Evolutionary conservation across 306 rosid genomes (phyloP), one percentile per base, ranked within the genome.

Genomic region (Carpinus fangiana): DNA sequence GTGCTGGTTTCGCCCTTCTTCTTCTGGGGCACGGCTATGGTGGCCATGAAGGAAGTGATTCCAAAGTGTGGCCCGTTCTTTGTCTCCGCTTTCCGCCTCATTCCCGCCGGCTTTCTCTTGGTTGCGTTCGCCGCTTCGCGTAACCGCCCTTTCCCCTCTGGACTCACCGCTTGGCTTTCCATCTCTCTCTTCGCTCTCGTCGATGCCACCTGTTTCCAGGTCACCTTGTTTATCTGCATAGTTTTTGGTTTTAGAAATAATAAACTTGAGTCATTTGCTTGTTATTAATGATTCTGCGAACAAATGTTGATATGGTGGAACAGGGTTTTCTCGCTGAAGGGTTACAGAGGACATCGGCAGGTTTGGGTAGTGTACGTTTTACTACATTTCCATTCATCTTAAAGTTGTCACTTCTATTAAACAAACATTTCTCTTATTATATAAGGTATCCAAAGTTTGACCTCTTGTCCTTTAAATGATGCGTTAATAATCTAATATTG

Each of bases 1-100:
- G 97, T 94, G 74, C 48, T 94, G 79, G 86, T 92, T 8, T 94
- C 98, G n/a, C 97, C 98, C 36, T 92, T 94, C 82, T 94, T 94
- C 91, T 94, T 94, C 78, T 94, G 98, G 97, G 98, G 98, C 0
- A 92, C 97, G 21, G 93, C 98, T 4, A 94, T 94, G 98, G 98
- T 94, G 82, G 98, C 97, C 16, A 94, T 94, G 98, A 94, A 94
- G 76, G 97, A 88, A 74, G 92, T 94, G 72, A 78, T 94, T 61
- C 97, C 98, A 0, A 94, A 83, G 73, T 79, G 78, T 3, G 98
- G 97, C 0, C 97, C 98, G 12, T 92, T 90, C 73, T 92, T 92
- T 73, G 94, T 94, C 36, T 80, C 98, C 0, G 72, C 97, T 23
- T 94, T 94, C 80, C 97, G 98, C 52, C 89, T 92, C 14, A 80